Conservation (phyloP, 345 rosid species). For the Kandelia obovata region DNA sequence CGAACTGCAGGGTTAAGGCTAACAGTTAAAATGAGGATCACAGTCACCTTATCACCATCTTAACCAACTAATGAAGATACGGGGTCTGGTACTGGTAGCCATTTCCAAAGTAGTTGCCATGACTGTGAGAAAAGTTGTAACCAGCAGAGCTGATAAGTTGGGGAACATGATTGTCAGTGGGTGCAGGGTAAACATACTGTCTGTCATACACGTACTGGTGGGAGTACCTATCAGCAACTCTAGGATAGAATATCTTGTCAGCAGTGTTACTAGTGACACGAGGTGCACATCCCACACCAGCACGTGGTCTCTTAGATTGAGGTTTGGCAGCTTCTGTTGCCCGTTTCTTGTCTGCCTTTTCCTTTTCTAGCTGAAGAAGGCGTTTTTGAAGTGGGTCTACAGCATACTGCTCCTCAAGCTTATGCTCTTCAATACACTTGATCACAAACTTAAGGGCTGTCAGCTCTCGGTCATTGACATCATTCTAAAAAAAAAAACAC, state of each 20-base stretch:
- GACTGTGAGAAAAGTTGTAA: constrained; percentile 67
- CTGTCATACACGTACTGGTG: constrained; percentile 80
- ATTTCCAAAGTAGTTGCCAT: constrained; percentile 87
- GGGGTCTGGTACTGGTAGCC: constrained; percentile 89
- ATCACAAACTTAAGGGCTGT: constrained; percentile 73
- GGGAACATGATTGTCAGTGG: constrained; percentile 58
- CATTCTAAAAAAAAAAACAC: constrained; percentile 41
- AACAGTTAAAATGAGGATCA: constrained; percentile 60
- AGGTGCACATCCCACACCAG: constrained; percentile 59
- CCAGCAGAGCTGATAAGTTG: constrained; percentile 50
- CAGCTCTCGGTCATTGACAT: constrained; percentile 81
- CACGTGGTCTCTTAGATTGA: constrained; percentile 88
- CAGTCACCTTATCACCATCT: constrained; percentile 43
- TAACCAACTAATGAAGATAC: constrained; percentile 64
- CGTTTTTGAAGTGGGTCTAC: constrained; percentile 63
- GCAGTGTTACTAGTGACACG: constrained; percentile 45
- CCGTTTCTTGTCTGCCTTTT: constrained; percentile 86
- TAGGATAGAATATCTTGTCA: constrained; percentile 56
- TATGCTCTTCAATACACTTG: constrained; percentile 93
- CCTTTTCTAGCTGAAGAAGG: constrained; percentile 81
- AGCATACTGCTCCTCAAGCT: constrained; percentile 83
- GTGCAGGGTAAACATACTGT: constrained; percentile 59
- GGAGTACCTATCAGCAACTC: constrained; percentile 66
- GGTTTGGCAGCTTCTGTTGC: constrained; percentile 83
- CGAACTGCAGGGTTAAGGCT: constrained; percentile 51